phyloP scores from a whole-genome alignment of 192 early-diverging fungal genomes.

The Gryganskiella cystojenkinii region DNA sequence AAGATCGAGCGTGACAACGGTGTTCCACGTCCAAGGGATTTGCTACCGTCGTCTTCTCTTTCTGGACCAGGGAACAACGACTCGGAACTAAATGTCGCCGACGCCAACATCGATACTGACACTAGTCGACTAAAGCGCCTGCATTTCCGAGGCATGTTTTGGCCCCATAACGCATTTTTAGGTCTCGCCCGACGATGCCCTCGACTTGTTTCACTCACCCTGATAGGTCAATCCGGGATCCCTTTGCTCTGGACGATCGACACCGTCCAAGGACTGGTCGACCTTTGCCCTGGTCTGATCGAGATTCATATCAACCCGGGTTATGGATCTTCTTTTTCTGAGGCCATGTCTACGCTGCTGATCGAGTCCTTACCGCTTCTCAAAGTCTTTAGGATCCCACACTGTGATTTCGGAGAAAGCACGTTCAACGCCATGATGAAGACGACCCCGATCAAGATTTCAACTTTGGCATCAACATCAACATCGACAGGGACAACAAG shows the following conservation, averaged over 20 bases:
- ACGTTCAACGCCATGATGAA: slow-evolving; percentile 10
- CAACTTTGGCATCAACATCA: too few relatives aligned
- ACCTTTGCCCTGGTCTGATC: neutral
- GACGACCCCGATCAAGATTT: too few relatives aligned
- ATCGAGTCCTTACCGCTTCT: neutral
- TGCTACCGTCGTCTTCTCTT: too few relatives aligned
- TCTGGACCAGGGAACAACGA: neutral
- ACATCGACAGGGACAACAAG: too few relatives aligned
- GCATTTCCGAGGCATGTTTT: neutral
- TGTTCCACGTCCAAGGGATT: neutral
- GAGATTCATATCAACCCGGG: slow-evolving; percentile 12
- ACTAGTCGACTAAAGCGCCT: neutral
- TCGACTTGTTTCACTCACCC: neutral
- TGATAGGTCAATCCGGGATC: neutral
- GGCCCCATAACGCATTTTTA: neutral
- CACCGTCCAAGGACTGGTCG: slow-evolving; percentile 2
- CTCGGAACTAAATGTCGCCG: too few relatives aligned
- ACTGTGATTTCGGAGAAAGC: slow-evolving; percentile 10
- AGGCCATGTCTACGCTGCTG: neutral
- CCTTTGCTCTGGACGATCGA: slow-evolving; percentile 7
- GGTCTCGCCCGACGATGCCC: slow-evolving; percentile 2
- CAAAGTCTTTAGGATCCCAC: neutral
- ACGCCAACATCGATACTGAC: neutral
- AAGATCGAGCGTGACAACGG: neutral
- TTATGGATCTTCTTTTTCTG: neutral